Evolutionary conservation across 176 grass and related monocot genomes (phyloP).

Genomic region (Rhipidocladum racemiflorum): DNA sequence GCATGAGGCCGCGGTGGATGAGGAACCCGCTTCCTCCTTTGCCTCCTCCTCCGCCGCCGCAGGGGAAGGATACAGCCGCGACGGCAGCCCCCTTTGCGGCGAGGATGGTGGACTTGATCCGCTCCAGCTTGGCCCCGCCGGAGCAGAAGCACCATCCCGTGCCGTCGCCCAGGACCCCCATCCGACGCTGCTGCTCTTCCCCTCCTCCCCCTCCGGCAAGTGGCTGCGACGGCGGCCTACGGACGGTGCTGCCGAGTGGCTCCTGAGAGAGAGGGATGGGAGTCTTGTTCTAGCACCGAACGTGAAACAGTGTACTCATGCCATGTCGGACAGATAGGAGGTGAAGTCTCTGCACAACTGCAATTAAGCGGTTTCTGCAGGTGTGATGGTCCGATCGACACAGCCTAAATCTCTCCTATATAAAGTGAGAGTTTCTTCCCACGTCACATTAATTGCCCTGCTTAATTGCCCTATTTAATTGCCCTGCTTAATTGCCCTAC

Average conservation of each 20-base stretch:
- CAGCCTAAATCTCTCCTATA: no score
- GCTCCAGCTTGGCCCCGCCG: slow-evolving; percentile 68
- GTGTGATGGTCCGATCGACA: no score
- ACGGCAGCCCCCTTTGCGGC: slow-evolving; percentile 68
- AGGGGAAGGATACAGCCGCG: slow-evolving; percentile 50
- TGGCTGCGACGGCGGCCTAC: not conserved
- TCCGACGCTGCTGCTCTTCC: slow-evolving; percentile 6
- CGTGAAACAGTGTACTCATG: slow-evolving; percentile 40
- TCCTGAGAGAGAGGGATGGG: not conserved
- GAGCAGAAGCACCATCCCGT: slow-evolving; percentile 89
- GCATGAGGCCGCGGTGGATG: slow-evolving; percentile 73
- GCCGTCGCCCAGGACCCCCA: slow-evolving; percentile 71
- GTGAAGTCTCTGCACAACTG: no score
- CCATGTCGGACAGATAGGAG: no score
- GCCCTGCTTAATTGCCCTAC: no score
- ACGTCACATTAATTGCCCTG: no score
- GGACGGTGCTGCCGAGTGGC: not conserved
- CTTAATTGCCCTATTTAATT: no score
- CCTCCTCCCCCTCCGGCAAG: not conserved
- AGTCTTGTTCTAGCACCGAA: slow-evolving; percentile 21
- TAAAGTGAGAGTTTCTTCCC: no score
- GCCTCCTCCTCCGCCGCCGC: slow-evolving; percentile 21
- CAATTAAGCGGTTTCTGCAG: no score
- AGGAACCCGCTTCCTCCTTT: slow-evolving; percentile 68
- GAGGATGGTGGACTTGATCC: slow-evolving; percentile 70